Base-by-base conservation (phyloP, 1,139 yeast genomes). In the Taphrina deformans region DNA sequence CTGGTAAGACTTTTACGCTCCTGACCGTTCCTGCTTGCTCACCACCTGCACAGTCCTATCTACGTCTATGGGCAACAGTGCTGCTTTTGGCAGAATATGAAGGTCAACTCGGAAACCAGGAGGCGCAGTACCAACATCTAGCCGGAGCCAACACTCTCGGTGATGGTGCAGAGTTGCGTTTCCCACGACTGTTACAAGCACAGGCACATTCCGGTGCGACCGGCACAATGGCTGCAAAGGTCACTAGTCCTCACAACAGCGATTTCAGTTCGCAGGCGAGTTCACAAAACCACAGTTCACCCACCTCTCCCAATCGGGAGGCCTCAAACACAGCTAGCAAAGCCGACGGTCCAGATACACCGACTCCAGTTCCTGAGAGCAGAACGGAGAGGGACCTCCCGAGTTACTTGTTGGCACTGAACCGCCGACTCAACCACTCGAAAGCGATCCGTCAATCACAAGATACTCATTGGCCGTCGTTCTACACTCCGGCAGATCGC, bases 141-240 rank as follows among this genome's bases (percentile, higher is more conserved):
- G 63, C 29, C 12, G 63, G 63, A n/a, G 63, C 63, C 44, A 50
- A 53, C 10, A 40, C 33, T 3, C 31, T 59, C 50, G 50, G 63
- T 23, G 26, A 38, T 3, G 41, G 40, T 29, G 61, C 61, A 12
- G 40, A 16, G 10, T 12, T 29, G 9, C 50, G 61, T 2, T 55
- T 55, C 41, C 29, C 51, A 10, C 24, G 21, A 27, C 35, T 48
- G 21, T 10, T 44, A 10, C 7, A 23, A 21, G 48, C 48, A 2
- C 53, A 29, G 12, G 35, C 53, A 23, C 53, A 48, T 27, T 6
- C 23, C 1, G 53, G 23, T 1, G 12, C 35, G 38, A 26, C 33
- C 2, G 35, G 35, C 21, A 18, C 53, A 10, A 6, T 26, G 35
- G 21, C 23, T 10, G 10, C 33, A 2, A 3, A 27, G 27, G 27